These are phyloP conservation scores for Rhizopogon vinicolor DNA, from an alignment of 768 basidiomycete genomes.

Conservation along the genomic window DNA sequence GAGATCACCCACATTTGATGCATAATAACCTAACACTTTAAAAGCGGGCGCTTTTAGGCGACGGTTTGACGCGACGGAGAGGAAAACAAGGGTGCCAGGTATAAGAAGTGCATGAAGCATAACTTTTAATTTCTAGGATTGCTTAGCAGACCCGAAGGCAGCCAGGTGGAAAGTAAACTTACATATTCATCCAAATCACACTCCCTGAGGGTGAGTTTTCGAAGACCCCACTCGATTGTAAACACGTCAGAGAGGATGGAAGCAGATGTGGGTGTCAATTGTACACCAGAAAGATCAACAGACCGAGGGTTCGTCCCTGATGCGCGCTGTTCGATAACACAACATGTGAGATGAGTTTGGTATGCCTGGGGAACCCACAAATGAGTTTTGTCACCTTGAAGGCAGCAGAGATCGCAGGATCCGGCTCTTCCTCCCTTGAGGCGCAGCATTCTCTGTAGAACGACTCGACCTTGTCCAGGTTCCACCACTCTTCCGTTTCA, in stretches of 20 bases:
- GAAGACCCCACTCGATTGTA: constrained; percentile 88
- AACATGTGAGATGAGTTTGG: not conserved
- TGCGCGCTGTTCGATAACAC: constrained; percentile 37
- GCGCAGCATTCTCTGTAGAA: constrained; percentile 86
- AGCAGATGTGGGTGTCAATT: constrained; percentile 63
- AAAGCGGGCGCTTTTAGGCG: constrained; percentile 75
- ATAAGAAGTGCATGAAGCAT: constrained; percentile 89
- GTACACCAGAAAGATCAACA: constrained; percentile 77
- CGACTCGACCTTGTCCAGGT: constrained; percentile 72
- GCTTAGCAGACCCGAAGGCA: not conserved
- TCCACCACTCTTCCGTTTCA: constrained; percentile 73
- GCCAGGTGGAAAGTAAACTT: constrained; percentile 7
- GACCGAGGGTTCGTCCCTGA: constrained; percentile 56
- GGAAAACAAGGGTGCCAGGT: constrained; percentile 69
- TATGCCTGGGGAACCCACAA: not conserved
- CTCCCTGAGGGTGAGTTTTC: constrained; percentile 79
- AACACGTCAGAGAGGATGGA: constrained; percentile 88
- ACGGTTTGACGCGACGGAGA: constrained; percentile 85
- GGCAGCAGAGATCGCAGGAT: constrained; percentile 59
- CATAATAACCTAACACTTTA: constrained; percentile 74
- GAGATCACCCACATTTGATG: constrained; percentile 51
- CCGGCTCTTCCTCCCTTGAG: constrained; percentile 68
- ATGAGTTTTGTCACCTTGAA: constrained; percentile 50
- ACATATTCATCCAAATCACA: constrained; percentile 87
- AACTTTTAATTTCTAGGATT: constrained; percentile 70